These are phyloP conservation scores for Ramichloridium luteum DNA, from an alignment of 2,329 filamentous ascomycete genomes.

Conservation along the genomic window DNA sequence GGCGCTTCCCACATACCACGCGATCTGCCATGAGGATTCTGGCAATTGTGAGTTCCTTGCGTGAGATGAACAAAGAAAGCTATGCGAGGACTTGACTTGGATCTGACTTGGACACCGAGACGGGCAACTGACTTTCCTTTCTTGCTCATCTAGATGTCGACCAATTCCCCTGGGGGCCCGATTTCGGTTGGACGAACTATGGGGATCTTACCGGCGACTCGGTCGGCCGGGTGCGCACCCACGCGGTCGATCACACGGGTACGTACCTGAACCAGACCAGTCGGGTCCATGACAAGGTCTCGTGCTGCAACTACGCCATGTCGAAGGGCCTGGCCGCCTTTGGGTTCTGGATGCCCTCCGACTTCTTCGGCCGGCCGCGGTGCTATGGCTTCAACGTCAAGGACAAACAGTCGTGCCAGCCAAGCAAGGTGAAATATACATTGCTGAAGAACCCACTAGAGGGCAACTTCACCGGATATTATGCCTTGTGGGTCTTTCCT, in stretches of 20 bases:
- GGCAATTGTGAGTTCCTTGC: background rate
- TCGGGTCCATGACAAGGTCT: background rate
- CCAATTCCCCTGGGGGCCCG: background rate
- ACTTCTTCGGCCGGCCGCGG: background rate
- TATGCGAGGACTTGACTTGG: too few relatives aligned
- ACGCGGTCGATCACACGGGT: background rate
- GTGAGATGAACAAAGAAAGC: background rate
- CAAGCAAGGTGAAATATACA: background rate
- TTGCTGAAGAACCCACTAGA: background rate
- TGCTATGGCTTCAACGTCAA: constrained; percentile 1
- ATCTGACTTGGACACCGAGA: too few relatives aligned
- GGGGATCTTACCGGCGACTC: background rate
- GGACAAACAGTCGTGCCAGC: background rate
- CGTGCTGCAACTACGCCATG: constrained; percentile 1
- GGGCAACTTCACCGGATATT: background rate
- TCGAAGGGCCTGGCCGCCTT: background rate
- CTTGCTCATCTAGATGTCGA: background rate
- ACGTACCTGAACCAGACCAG: background rate
- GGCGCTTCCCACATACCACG: background rate
- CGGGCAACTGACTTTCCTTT: background rate
- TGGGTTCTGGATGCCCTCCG: background rate
- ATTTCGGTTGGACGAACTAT: background rate
- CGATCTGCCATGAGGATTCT: background rate
- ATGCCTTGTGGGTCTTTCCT: background rate
- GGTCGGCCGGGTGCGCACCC: background rate